Base-by-base conservation (phyloP, 73 alveolate species). In the Durusdinium trenchii region DNA sequence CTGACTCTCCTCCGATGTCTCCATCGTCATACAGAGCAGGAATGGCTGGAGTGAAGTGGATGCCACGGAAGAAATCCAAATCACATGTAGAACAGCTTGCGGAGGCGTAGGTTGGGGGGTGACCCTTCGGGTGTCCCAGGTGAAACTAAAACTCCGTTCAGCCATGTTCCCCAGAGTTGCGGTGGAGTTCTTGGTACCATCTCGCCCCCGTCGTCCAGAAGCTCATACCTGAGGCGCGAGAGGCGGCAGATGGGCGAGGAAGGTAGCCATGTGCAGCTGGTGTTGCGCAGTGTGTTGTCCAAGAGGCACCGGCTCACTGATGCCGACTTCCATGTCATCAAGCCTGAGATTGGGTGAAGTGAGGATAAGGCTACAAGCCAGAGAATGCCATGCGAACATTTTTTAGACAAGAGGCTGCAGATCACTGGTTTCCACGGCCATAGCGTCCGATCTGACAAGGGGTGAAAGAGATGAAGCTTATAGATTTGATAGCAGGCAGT, bases 1-100 rank as follows among this genome's bases (percentile, higher is more conserved):
- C 45, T 1, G 82, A 1, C 35, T 85, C 95, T 5, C 3, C 36
- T 6, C 62, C 73, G 35, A 85, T 85, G 60, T 85, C 95, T 7
- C 95, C 95, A 30, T 85, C 95, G 61, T 85, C 95, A 43, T 54
- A 85, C 35, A 85, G 20, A 3, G 95, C 95, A 1, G 95, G 95
- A 36, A 51, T 84, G 18, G 82, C 30, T 26, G n/a, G n/a, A 60
- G 12, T 6, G 81, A 85, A 85, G 28, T 3, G 47, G 6, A 85
- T 14, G 35, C 95, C 82, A 1, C 95, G 79, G 95, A 85, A 85
- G 61, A 85, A 85, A 42, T 85, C 95, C 32, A 85, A 42, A 9
- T 85, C 95, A 6, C 61, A 38, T 14, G 95, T 6, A 16, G 82
- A 38, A 3, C 95, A n/a, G n/a, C n/a, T n/a, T n/a, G n/a, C 26